These are phyloP conservation scores for Sugiyamaella boreocaroliniensis DNA, from an alignment of 805 yeast species.

Conservation along the genomic window DNA sequence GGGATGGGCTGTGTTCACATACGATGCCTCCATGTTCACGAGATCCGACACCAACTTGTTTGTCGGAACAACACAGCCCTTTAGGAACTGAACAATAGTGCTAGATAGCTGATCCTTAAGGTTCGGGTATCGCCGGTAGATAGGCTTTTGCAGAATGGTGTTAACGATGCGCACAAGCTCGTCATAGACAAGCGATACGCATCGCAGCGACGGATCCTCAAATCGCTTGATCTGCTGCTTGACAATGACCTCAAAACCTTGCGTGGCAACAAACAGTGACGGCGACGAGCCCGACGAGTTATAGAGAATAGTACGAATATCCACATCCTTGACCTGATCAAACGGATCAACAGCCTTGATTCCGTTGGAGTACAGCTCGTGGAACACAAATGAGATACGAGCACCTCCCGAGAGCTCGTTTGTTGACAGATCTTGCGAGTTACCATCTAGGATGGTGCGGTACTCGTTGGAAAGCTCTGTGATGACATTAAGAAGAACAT, in stretches of 20 bases:
- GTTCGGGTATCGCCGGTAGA: conserved; percentile 82
- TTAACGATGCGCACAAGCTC: conserved; percentile 87
- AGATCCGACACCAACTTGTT: conserved; percentile 78
- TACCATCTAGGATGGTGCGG: conserved; percentile 86
- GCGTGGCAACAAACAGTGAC: conserved; percentile 92
- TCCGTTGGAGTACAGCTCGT: conserved; percentile 92
- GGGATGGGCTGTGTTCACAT: conserved; percentile 96
- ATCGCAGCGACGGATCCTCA: conserved; percentile 86
- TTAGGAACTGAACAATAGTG: conserved; percentile 69
- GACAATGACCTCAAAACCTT: conserved; percentile 92
- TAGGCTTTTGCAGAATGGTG: conserved; percentile 74
- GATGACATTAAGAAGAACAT: conserved; percentile 82
- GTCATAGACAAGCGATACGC: conserved; percentile 86
- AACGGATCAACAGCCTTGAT: conserved; percentile 88
- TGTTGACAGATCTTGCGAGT: conserved; percentile 79
- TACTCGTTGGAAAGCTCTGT: conserved; percentile 91
- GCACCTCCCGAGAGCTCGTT: conserved; percentile 97
- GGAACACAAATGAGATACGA: conserved; percentile 92
- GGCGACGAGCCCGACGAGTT: conserved; percentile 96
- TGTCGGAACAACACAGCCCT: conserved; percentile 77
- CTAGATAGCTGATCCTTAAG: conserved; percentile 81
- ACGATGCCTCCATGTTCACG: conserved; percentile 81
- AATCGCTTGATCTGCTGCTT: conserved; percentile 89
- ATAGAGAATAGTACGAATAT: conserved; percentile 93
- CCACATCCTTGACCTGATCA: conserved; percentile 92